These are phyloP conservation scores for Trichoderma sp. DNA, from an alignment of 2,329 filamentous ascomycete genomes.

Conservation along the genomic window DNA sequence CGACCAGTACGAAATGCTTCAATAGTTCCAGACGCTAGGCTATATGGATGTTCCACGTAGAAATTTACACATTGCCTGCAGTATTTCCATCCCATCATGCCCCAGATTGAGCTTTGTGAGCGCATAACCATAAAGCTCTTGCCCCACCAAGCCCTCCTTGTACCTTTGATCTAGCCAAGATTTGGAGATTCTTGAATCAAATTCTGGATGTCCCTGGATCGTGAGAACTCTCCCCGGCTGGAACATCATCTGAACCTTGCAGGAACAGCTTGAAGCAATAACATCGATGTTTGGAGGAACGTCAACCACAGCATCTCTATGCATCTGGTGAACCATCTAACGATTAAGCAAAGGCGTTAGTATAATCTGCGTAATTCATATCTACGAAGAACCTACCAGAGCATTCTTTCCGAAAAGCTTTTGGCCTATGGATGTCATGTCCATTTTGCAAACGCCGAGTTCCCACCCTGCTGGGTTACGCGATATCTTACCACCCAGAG, in stretches of 20 bases:
- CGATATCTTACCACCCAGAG: neutral
- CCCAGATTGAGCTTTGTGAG: neutral
- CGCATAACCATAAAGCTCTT: neutral
- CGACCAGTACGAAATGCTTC: neutral
- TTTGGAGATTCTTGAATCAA: neutral
- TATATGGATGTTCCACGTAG: neutral
- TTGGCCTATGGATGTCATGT: neutral
- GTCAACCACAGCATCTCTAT: neutral
- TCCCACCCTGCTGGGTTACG: neutral
- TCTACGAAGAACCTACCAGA: neutral
- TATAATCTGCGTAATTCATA: neutral
- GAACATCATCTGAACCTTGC: neutral
- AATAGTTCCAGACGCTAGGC: neutral
- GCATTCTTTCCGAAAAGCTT: neutral
- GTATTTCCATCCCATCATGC: neutral
- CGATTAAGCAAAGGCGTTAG: neutral
- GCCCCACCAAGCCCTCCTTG: neutral
- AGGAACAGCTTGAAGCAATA: neutral
- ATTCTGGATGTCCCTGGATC: neutral
- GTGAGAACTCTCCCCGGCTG: neutral
- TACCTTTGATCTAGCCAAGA: neutral
- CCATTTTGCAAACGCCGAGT: neutral
- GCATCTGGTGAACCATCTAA: neutral
- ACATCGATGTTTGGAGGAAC: neutral
- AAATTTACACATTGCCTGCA: neutral